These are phyloP conservation scores for Begonia loranthoides DNA, from an alignment of 306 rosid genomes.

Conservation along the genomic window DNA sequence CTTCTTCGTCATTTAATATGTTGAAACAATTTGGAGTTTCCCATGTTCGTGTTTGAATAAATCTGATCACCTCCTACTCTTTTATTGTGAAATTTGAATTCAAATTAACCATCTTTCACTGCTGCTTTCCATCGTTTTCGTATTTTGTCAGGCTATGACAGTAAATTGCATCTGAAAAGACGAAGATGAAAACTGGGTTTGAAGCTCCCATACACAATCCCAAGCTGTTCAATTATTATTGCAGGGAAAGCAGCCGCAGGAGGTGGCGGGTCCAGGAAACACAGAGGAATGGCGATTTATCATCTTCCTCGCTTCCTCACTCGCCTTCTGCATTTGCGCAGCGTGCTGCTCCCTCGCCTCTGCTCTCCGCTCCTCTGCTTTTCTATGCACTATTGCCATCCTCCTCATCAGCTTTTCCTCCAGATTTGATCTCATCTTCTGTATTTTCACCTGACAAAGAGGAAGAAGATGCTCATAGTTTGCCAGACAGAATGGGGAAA, in stretches of 20 bases:
- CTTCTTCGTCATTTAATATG: too few species aligned
- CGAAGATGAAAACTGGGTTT: too few species aligned
- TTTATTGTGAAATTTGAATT: too few species aligned
- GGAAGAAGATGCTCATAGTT: neutral
- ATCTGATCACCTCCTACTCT: too few species aligned
- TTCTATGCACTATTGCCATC: slow-evolving; percentile 64
- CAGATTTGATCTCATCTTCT: slow-evolving; percentile 82
- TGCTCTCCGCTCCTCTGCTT: slow-evolving; percentile 82
- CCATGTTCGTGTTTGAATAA: too few species aligned
- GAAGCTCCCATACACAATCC: too few species aligned
- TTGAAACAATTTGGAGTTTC: too few species aligned
- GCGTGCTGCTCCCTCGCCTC: slow-evolving; percentile 58
- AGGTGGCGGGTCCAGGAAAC: slow-evolving; percentile 22
- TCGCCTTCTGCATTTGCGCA: slow-evolving; percentile 50
- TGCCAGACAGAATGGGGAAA: neutral
- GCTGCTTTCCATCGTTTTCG: too few species aligned
- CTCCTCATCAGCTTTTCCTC: slow-evolving; percentile 96
- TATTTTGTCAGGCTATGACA: too few species aligned
- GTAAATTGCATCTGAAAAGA: too few species aligned
- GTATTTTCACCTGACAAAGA: slow-evolving; percentile 59
- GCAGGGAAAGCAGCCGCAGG: slow-evolving; percentile 91
- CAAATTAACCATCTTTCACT: too few species aligned
- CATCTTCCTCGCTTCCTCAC: slow-evolving; percentile 45
- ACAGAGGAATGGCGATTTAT: slow-evolving; percentile 26
- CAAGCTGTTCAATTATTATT: slow-evolving; percentile 9